Evolutionary conservation across 2,329 filamentous ascomycete genomes (phyloP).

Genomic region (Chrysoporthe deuterocubensis): DNA sequence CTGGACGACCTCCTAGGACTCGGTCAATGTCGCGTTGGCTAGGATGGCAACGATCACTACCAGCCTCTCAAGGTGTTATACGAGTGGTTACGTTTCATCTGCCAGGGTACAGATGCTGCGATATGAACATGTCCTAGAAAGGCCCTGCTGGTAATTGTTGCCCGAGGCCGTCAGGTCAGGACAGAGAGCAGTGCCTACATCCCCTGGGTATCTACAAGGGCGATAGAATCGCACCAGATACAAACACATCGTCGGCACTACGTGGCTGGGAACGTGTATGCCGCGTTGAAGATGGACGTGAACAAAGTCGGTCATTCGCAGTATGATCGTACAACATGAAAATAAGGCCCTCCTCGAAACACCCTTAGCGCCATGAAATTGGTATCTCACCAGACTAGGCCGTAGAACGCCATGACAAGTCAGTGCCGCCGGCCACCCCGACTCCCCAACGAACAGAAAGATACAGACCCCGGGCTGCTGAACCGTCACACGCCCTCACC

Average conservation of each 20-base stretch:
- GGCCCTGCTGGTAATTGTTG: too few species aligned
- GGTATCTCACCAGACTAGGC: background rate
- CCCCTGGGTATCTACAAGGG: too few species aligned
- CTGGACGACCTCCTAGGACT: background rate
- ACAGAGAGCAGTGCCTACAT: too few species aligned
- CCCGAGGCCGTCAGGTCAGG: too few species aligned
- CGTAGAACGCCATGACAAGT: background rate
- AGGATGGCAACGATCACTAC: background rate
- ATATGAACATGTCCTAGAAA: too few species aligned
- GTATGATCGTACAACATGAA: background rate
- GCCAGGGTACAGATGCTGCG: too few species aligned
- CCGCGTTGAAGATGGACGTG: background rate
- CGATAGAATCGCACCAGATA: too few species aligned
- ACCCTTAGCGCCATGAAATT: background rate
- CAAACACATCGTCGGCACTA: too few species aligned
- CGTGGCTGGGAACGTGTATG: background rate
- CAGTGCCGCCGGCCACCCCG: background rate
- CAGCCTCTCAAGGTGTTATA: background rate
- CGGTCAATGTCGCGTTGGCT: background rate
- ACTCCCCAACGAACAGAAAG: background rate
- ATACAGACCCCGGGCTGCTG: background rate
- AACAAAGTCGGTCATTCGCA: background rate
- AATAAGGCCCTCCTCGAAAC: background rate
- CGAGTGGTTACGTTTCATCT: background rate
- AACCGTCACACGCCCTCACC: background rate